phyloP scores from a whole-genome alignment of 257 asterid genomes.

The Penstemon newberryi region DNA sequence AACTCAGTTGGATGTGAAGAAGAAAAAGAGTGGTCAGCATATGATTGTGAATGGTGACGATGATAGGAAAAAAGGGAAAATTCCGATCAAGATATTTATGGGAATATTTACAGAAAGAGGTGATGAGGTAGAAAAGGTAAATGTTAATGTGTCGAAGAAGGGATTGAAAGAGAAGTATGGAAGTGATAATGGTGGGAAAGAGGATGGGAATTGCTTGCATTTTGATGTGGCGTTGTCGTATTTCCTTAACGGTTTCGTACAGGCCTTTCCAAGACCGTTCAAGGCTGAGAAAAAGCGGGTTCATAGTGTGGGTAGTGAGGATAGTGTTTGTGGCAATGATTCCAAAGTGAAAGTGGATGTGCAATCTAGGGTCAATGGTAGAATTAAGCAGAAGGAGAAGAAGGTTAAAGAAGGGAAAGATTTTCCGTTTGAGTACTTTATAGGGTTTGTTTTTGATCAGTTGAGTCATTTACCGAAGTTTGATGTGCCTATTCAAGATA shows the following conservation, averaged over 20 bases:
- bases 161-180: conserved; percentile 64
- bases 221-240: conserved; percentile 63
- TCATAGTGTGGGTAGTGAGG: conserved; percentile 43
- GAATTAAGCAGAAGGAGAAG: conserved; percentile 40
- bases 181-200: conserved; percentile 39
- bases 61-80: conserved; percentile 50
- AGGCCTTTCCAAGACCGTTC: conserved; percentile 68
- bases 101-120: conserved; percentile 58
- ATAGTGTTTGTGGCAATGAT: conserved; percentile 28
- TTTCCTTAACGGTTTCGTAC: conserved; percentile 65
- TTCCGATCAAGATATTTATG: conserved; percentile 54
- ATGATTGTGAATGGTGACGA: conserved; percentile 39
- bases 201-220: conserved; percentile 62
- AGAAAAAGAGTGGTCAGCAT: conserved; percentile 38
- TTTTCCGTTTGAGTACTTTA: conserved; percentile 59
- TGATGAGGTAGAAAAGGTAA: conserved; percentile 31
- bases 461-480: conserved; percentile 63
- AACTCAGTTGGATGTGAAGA: conserved; percentile 43
- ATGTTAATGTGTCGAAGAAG: conserved; percentile 38
- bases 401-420: conserved; percentile 54
- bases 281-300: conserved; percentile 55
- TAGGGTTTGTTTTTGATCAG: conserved; percentile 76
- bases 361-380: conserved; percentile 31
- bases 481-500: conserved; percentile 51
- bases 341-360: conserved; percentile 29